Percentiles rank a stretch among this genome's conserved stretches.
phyloP scores from a whole-genome alignment of 148 eudicot genomes.

The Vaccinium vitisidaea region DNA sequence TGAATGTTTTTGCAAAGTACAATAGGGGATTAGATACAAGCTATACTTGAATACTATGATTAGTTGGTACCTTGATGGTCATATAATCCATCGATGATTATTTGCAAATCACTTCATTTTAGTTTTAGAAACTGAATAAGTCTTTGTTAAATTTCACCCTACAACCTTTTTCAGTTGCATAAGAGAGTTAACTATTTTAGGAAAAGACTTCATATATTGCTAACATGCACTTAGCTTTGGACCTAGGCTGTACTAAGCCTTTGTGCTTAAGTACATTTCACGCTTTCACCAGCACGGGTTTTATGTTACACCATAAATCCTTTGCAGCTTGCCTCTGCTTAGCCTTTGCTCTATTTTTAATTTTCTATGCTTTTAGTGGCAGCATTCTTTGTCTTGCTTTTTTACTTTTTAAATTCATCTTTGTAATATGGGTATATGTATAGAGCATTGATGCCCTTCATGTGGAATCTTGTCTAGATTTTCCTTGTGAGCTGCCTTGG shows the following conservation, averaged over 20 bases:
- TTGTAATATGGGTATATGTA: slow-evolving; percentile 2
- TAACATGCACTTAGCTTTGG: neutral
- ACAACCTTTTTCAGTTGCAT: neutral
- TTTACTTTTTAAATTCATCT: neutral
- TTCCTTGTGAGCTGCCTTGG: neutral
- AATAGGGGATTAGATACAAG: neutral
- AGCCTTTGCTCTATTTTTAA: neutral
- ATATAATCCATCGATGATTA: neutral
- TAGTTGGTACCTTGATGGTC: neutral
- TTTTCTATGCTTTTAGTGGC: slow-evolving; percentile 4
- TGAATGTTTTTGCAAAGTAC: neutral
- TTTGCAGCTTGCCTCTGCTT: neutral
- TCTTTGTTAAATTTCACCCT: neutral
- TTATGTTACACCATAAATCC: neutral
- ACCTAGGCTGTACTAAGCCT: neutral
- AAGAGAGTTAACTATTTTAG: neutral
- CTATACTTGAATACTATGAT: neutral
- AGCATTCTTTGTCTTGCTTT: neutral
- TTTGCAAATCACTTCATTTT: neutral
- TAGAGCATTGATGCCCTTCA: neutral
- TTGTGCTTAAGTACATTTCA: neutral
- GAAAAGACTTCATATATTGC: neutral
- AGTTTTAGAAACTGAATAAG: neutral
- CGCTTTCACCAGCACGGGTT: neutral
- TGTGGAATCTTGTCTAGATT: neutral